phyloP scores from a whole-genome alignment of 108 stramenopile genomes.

The Cyclostephanos tholiformis region DNA sequence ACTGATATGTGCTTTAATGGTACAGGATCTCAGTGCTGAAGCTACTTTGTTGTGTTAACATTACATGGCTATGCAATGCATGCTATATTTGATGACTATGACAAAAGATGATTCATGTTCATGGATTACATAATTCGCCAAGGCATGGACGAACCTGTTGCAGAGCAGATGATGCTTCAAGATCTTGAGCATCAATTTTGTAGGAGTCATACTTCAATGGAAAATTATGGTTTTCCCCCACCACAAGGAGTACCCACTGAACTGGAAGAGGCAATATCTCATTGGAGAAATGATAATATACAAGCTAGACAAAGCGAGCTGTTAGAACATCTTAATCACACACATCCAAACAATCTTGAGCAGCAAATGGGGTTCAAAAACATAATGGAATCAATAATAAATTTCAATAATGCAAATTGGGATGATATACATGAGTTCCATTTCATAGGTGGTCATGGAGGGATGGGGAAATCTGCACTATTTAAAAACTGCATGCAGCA shows the following conservation, averaged over 20 bases:
- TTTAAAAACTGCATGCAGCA: too few relatives aligned
- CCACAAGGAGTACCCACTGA: background rate
- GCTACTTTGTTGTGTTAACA: background rate
- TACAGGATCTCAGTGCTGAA: too few relatives aligned
- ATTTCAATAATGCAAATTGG: background rate
- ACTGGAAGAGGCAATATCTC: background rate
- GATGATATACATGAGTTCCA: too few relatives aligned
- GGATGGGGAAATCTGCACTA: too few relatives aligned
- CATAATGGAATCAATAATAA: background rate
- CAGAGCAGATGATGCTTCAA: too few relatives aligned
- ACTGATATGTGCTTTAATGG: background rate
- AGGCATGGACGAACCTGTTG: too few relatives aligned
- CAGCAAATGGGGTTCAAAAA: background rate
- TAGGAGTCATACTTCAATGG: background rate
- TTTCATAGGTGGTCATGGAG: too few relatives aligned
- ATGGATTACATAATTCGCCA: too few relatives aligned
- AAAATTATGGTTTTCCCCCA: background rate
- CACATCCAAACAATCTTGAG: background rate
- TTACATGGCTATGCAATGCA: background rate
- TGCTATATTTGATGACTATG: background rate
- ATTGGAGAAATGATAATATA: too few relatives aligned
- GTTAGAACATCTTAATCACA: background rate
- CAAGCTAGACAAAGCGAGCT: background rate
- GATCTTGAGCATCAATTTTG: background rate
- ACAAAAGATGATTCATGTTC: background rate